These are phyloP conservation scores for Chaetomiaceae sp. DNA, from an alignment of 2,329 filamentous ascomycete genomes.

Conservation along the genomic window DNA sequence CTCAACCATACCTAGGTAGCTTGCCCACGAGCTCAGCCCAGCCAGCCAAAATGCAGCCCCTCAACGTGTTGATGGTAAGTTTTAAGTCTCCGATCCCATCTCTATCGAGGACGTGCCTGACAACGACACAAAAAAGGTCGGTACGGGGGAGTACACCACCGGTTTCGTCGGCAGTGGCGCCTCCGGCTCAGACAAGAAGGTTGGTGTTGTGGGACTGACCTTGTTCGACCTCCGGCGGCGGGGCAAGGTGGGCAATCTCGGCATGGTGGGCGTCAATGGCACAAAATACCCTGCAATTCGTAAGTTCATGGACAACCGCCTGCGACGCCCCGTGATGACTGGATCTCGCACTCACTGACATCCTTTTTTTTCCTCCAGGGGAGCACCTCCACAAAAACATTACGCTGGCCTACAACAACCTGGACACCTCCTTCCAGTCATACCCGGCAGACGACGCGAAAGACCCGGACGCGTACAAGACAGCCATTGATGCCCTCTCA, in stretches of 20 bases:
- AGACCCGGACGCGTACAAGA: constrained; percentile 81
- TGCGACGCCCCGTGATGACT: too few species aligned
- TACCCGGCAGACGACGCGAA: constrained; percentile 69
- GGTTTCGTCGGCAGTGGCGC: constrained; percentile 82
- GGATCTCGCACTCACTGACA: too few species aligned
- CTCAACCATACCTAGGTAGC: too few species aligned
- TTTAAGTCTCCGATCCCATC: not conserved
- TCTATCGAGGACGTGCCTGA: constrained; percentile 1
- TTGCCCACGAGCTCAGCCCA: too few species aligned
- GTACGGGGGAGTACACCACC: constrained; percentile 95
- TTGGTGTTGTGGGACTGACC: constrained; percentile 86
- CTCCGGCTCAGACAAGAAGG: constrained; percentile 90
- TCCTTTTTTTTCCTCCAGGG: constrained; percentile 40
- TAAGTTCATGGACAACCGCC: constrained; percentile 49
- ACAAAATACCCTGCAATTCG: constrained; percentile 88
- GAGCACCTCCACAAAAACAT: constrained; percentile 87
- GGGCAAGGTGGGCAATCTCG: constrained; percentile 79
- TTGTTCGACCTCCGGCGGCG: constrained; percentile 83
- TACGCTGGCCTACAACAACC: constrained; percentile 76
- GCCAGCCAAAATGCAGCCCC: constrained; percentile 34
- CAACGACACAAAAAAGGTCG: constrained; percentile 58
- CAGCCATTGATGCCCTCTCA: constrained; percentile 76
- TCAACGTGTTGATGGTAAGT: constrained; percentile 65
- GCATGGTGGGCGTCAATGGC: constrained; percentile 87
- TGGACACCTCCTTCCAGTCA: constrained; percentile 81